Conservation (phyloP, 2,329 filamentous ascomycete genomes). For the Fusarium udum region DNA sequence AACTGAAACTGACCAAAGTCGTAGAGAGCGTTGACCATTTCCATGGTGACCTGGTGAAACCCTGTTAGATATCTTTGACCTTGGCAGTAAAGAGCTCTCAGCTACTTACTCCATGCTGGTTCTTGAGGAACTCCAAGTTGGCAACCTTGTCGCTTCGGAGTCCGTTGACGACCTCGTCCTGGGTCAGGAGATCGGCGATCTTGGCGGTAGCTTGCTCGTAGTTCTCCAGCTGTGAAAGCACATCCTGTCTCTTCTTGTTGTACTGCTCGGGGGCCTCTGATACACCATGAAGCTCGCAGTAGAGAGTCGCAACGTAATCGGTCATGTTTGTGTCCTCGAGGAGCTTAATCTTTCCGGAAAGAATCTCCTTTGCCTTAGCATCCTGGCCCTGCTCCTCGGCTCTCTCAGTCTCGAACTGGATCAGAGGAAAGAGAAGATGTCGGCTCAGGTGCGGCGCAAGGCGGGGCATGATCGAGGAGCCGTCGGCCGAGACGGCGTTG, state of each 20-base stretch:
- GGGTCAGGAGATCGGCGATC: slow-evolving; percentile 85
- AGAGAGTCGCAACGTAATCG: slow-evolving; percentile 92
- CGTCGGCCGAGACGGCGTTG: slow-evolving; percentile 67
- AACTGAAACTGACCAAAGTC: slow-evolving; percentile 98
- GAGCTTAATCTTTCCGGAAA: slow-evolving; percentile 89
- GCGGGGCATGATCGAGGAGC: slow-evolving; percentile 86
- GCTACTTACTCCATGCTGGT: slow-evolving; percentile 83
- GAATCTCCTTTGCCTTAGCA: slow-evolving; percentile 72
- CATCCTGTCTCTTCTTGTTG: slow-evolving; percentile 86
- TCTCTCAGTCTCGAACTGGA: slow-evolving; percentile 88
- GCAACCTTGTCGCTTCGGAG: slow-evolving; percentile 96
- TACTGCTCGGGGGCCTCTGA: slow-evolving; percentile 85
- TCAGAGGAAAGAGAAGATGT: slow-evolving; percentile 94
- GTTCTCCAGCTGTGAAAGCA: slow-evolving; percentile 82
- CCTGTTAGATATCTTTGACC: slow-evolving; percentile 28
- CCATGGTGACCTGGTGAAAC: slow-evolving; percentile 74
- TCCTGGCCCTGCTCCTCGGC: slow-evolving; percentile 77
- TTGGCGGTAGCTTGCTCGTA: slow-evolving; percentile 88
- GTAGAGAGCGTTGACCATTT: slow-evolving; percentile 96
- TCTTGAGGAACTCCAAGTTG: slow-evolving; percentile 98
- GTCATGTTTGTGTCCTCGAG: slow-evolving; percentile 99
- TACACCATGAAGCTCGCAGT: slow-evolving; percentile 87
- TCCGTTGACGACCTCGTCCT: slow-evolving; percentile 90
- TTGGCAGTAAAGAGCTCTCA: background rate
- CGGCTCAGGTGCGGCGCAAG: slow-evolving; percentile 92